Evolutionary conservation across 2,329 filamentous ascomycete species (phyloP), one percentile per base, ranked within the genome.

Genomic region (Hysterium pulicare): DNA sequence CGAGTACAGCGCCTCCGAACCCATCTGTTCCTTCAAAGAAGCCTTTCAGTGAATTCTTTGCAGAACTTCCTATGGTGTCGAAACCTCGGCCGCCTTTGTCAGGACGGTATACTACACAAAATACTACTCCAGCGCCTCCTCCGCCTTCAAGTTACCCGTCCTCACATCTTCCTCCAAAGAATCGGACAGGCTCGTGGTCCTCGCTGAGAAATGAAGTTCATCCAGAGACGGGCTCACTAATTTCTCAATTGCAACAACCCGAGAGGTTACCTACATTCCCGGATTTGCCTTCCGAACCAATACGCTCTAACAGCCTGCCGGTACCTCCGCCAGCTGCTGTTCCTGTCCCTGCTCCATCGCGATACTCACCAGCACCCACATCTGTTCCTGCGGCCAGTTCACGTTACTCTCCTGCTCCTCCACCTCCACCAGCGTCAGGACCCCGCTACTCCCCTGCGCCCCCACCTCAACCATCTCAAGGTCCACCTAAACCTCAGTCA

Each of bases 371-470:
- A 17, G 64, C 61, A 11, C 65, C 64, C 34, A 55, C 64, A 24
- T 36, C 60, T 44, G 55, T 62, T 67, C 72, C 57, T 21, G 33
- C 45, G 9, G 54, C 55, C 8, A 44, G 33, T 23, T 19, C 73
- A 66, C 44, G 76, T 64, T 50, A 77, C 66, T 53, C 73, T 58
- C 46, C 62, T 40, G 61, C 61, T 23, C 51, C 56, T 31, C 45
- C 42, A 30, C 9, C 50, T 13, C 46, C 50, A 13, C 51, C 51
- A 19, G 57, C 71, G 4, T 58, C 70, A 11, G 59, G 71, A 6
- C 52, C 66, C 2, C 72, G 79, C 42, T 87, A 88, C 60, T 87
- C 84, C 5, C 84, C 74, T 19, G 71, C 71, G 20, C 70, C 72
- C 8, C 64, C 70, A 16, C 73, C 64, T 11, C 56, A 61, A 33